These are phyloP conservation scores for Colletotrichum noveboracense DNA, from an alignment of 2,329 filamentous ascomycete species.

Conservation along the genomic window DNA sequence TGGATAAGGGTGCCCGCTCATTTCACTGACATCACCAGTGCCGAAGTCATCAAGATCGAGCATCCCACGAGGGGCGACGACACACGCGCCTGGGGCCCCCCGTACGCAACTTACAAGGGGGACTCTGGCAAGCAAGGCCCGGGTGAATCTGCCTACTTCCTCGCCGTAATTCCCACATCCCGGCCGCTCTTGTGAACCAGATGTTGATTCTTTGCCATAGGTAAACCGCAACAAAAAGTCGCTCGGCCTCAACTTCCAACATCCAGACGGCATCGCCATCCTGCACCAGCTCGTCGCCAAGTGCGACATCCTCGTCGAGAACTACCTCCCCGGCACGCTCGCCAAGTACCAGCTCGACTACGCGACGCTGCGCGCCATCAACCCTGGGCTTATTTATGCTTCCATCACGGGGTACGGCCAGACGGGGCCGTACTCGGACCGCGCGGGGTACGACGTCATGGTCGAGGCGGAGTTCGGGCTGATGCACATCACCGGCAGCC, in stretches of 20 bases:
- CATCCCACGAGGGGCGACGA: conserved; percentile 92
- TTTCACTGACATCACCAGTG: conserved; percentile 50
- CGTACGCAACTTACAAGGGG: conserved; percentile 80
- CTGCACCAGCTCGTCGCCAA: conserved; percentile 83
- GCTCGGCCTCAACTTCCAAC: conserved; percentile 87
- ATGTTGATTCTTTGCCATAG: conserved; percentile 45
- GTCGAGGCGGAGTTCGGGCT: conserved; percentile 97
- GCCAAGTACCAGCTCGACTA: conserved; percentile 94
- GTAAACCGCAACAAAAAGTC: conserved; percentile 98
- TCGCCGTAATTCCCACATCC: conserved; percentile 56
- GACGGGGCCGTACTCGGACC: conserved; percentile 84
- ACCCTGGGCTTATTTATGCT: conserved; percentile 88
- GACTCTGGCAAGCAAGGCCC: conserved; percentile 67
- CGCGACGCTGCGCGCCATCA: conserved; percentile 77
- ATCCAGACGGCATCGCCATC: conserved; percentile 82
- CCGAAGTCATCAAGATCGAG: conserved; percentile 97
- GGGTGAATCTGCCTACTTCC: conserved; percentile 94
- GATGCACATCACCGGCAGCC: conserved; percentile 95
- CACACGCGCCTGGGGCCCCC: conserved; percentile 94
- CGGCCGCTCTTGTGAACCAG: no score
- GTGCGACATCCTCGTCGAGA: conserved; percentile 94
- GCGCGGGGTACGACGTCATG: conserved; percentile 98
- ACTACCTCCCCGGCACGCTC: conserved; percentile 89
- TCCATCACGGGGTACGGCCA: conserved; percentile 98
- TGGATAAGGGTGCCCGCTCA: background rate